Evolutionary conservation across 305 asterid genomes (phyloP).

Genomic region (Fraxinus floribunda): DNA sequence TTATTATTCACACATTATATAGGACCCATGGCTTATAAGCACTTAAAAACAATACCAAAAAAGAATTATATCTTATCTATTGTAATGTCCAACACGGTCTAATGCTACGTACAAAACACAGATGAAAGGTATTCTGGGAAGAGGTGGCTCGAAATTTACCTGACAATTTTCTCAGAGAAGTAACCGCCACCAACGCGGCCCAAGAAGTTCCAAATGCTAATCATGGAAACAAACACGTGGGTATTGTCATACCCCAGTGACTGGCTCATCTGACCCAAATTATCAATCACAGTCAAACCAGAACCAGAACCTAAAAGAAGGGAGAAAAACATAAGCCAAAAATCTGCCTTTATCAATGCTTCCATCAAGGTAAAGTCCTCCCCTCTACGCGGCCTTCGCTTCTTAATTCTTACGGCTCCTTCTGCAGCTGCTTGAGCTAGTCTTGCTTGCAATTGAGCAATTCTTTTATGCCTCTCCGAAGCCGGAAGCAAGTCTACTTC

Average conservation of each 20-base stretch:
- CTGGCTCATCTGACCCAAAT: slow-evolving; percentile 85
- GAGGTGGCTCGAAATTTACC: slow-evolving; percentile 35
- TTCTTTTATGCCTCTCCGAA: slow-evolving; percentile 70
- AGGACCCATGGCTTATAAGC: background rate
- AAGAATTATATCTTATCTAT: background rate
- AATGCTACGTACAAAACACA: background rate
- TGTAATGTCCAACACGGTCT: background rate
- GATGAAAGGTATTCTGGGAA: background rate
- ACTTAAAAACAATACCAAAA: background rate
- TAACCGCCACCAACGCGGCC: slow-evolving; percentile 92
- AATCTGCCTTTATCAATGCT: slow-evolving; percentile 87
- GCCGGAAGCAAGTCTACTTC: slow-evolving; percentile 68
- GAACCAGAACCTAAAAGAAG: slow-evolving; percentile 90
- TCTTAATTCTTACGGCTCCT: slow-evolving; percentile 83
- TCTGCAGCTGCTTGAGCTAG: slow-evolving; percentile 92
- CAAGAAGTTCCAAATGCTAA: slow-evolving; percentile 88
- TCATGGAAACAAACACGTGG: slow-evolving; percentile 78
- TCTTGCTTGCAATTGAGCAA: slow-evolving; percentile 69
- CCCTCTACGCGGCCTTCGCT: slow-evolving; percentile 82
- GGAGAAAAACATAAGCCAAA: slow-evolving; percentile 87
- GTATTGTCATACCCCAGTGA: slow-evolving; percentile 74
- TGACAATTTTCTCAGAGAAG: slow-evolving; percentile 80
- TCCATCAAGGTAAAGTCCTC: slow-evolving; percentile 84
- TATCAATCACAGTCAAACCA: slow-evolving; percentile 87
- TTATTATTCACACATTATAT: background rate